Evolutionary conservation across 2,329 filamentous ascomycete genomes (phyloP).

Genomic region (Xylariaceae sp.): DNA sequence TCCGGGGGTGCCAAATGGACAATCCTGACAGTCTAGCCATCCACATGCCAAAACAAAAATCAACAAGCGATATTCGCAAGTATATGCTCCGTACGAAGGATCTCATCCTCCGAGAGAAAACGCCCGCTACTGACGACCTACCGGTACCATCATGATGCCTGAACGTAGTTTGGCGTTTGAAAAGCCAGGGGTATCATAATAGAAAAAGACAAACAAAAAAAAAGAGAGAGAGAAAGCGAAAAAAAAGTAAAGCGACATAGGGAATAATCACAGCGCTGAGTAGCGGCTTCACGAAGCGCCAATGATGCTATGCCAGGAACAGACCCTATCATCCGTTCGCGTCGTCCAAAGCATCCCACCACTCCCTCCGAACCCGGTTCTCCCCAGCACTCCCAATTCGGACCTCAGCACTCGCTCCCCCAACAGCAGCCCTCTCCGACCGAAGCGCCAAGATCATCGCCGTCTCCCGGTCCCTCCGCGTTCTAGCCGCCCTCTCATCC

Average conservation of each 20-base stretch:
- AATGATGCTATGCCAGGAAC: not conserved
- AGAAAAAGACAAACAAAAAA: not conserved
- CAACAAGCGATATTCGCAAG: no score
- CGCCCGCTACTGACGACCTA: no score
- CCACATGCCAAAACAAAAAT: no score
- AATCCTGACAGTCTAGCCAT: no score
- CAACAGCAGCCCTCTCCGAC: slow-evolving; percentile 15
- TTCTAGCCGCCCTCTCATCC: slow-evolving; percentile 41
- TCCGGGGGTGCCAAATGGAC: no score
- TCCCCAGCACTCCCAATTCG: slow-evolving; percentile 11
- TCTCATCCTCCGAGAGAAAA: no score
- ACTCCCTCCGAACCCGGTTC: slow-evolving; percentile 29
- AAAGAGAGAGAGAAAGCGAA: not conserved
- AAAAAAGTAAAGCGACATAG: no score
- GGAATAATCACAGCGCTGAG: not conserved
- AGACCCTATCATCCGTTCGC: not conserved
- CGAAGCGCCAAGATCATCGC: slow-evolving; percentile 48
- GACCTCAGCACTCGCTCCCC: slow-evolving; percentile 34
- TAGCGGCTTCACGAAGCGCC: not conserved
- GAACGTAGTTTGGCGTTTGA: not conserved
- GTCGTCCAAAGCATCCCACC: slow-evolving; percentile 39
- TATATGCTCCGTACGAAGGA: no score
- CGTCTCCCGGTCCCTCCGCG: slow-evolving; percentile 38
- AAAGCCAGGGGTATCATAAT: not conserved
- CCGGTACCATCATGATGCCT: no score